Base-by-base conservation (phyloP, 192 early-diverging fungal genomes). In the Rhizophagus clarus region DNA sequence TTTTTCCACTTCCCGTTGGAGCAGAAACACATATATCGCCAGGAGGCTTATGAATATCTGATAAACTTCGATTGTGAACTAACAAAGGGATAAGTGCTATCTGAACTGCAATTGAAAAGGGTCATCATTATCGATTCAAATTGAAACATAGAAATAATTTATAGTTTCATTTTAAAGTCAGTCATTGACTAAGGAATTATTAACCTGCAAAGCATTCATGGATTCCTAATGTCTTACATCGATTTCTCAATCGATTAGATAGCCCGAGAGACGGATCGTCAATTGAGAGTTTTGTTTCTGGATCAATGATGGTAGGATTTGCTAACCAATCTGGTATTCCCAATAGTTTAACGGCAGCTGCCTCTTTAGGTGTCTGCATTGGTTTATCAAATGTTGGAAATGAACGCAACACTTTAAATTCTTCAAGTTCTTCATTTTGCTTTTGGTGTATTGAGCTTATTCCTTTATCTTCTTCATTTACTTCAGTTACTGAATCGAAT, bases 1-100 rank as follows among this genome's bases (percentile, higher is more conserved):
- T 99, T 83, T 99, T 99, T 29, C 98, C 98, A 68, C 93, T 95
- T 40, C 98, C 98, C 1, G 98, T 99, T 0, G 97, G 94, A 24
- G 96, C 95, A 11, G 96, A 97, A 20, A 99, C 96, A 80, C 96
- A 97, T 29, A 99, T 80, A 82, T 98, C 97, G 26, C 96, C 94
- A 10, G 94, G 91, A 31, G 90, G 91, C 31, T 91, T 92, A n/a
- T 92, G 88, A 60, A 91, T 88, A 74, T 91, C 89, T 34, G 91
- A 87, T 45, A 92, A 83, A 29, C 88, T 82, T 72, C 90, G 92
- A 20, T 94, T 88, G 29, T 85, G 83, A 34, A 94, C 88, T 31
- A 98, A 88, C 17, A 90, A 88, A 2, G 97, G 95, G 29, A 98
- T 90, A 1, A 97, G 93, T 4, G 93, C 93, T 37, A 91, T 89